Evolutionary conservation across 495 filamentous ascomycete species (phyloP).

Genomic region (Aspergillus wentii): DNA sequence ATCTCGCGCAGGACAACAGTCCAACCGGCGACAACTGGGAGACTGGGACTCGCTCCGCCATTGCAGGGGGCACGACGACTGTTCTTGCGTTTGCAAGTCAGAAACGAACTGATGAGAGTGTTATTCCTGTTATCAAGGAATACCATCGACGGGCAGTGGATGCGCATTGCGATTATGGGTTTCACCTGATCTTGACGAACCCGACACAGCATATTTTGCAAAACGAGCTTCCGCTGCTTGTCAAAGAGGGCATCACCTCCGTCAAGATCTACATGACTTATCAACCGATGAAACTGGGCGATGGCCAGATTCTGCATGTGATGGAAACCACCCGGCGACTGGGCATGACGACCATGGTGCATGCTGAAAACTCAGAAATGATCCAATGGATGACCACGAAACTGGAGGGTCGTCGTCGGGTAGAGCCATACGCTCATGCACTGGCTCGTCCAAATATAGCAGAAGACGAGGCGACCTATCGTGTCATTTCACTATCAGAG

Average conservation of each 20-base stretch:
- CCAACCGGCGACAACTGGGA: conserved; percentile 37
- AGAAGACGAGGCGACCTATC: conserved; percentile 55
- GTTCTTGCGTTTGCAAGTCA: conserved; percentile 56
- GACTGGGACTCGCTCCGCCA: conserved; percentile 50
- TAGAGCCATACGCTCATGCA: conserved; percentile 52
- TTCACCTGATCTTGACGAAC: conserved; percentile 55
- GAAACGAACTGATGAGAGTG: conserved; percentile 40
- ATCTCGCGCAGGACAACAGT: conserved; percentile 44
- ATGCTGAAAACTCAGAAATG: conserved; percentile 56
- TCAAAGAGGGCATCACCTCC: conserved; percentile 43
- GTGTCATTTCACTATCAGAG: conserved; percentile 49
- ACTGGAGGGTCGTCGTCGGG: conserved; percentile 35
- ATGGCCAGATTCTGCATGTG: conserved; percentile 52
- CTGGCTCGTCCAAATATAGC: conserved; percentile 48
- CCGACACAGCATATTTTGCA: conserved; percentile 37
- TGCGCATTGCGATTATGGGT: conserved; percentile 57
- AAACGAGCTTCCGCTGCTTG: conserved; percentile 41
- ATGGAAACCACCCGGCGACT: conserved; percentile 41
- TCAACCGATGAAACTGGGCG: conserved; percentile 48
- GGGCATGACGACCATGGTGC: conserved; percentile 56
- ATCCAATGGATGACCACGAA: conserved; percentile 45
- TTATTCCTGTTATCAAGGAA: conserved; percentile 41
- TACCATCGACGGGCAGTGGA: conserved; percentile 45
- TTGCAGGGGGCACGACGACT: conserved; percentile 57
- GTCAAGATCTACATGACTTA: conserved; percentile 67